Conservation (phyloP, 345 rosid genomes). For the Populus ilicifolia region DNA sequence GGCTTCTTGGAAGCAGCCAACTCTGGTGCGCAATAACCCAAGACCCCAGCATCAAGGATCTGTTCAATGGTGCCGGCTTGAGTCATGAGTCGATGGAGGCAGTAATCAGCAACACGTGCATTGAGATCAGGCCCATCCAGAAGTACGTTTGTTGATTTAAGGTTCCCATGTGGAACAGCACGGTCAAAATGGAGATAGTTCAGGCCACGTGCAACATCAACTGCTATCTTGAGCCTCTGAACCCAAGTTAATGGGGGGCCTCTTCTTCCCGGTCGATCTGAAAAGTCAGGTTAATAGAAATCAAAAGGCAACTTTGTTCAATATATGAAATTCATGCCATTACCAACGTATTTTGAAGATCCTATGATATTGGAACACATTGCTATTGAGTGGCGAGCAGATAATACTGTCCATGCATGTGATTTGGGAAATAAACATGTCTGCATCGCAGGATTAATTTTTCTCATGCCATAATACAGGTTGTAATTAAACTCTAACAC, state of each 20-base stretch:
- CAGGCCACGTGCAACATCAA: conserved; percentile 97
- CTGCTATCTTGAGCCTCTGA: conserved; percentile 84
- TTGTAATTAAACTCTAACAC: neutral
- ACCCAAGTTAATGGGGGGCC: conserved; percentile 79
- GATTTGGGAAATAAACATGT: neutral
- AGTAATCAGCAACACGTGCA: conserved; percentile 90
- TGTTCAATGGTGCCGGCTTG: conserved; percentile 93
- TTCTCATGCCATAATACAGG: neutral
- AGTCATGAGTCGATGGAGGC: conserved; percentile 95
- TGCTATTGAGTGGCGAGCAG: neutral
- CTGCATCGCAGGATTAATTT: neutral
- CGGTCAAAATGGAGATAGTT: conserved; percentile 98
- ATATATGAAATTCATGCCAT: neutral
- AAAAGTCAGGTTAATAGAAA: conserved; percentile 15
- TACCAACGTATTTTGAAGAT: neutral
- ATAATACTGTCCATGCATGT: neutral
- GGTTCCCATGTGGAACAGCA: conserved; percentile 94
- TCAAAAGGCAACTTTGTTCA: conserved; percentile 1
- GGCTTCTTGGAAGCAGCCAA: conserved; percentile 89
- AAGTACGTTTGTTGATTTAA: conserved; percentile 78
- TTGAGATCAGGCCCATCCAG: conserved; percentile 89
- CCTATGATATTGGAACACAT: neutral
- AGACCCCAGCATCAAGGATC: conserved; percentile 86
- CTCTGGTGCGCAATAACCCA: conserved; percentile 94
- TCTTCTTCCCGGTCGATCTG: conserved; percentile 94